Evolutionary conservation across 495 filamentous ascomycete genomes (phyloP).

Genomic region (Elaphomyces granulatus): DNA sequence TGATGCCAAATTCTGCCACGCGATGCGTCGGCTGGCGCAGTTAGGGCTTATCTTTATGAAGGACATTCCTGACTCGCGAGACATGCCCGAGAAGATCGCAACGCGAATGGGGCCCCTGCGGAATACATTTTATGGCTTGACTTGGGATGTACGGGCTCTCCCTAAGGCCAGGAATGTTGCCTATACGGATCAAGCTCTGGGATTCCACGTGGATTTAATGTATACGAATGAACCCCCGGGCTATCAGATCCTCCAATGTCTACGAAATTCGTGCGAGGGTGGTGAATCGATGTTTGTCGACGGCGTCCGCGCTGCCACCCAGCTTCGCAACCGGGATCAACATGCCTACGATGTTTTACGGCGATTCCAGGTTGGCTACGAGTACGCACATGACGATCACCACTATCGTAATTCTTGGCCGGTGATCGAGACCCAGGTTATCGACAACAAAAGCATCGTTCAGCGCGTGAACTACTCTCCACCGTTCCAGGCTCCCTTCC

Average conservation of each 20-base stretch:
- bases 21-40: constrained; percentile 36
- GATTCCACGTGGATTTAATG: constrained; percentile 84
- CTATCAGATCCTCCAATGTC: constrained; percentile 75
- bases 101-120: constrained; percentile 57
- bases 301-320: constrained; percentile 42
- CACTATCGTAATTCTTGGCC: constrained; percentile 40
- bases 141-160: constrained; percentile 74
- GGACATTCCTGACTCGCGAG: constrained; percentile 48
- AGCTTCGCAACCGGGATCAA: constrained; percentile 19
- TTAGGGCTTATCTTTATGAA: constrained; percentile 62
- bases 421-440: constrained; percentile 32
- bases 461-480: constrained; percentile 53
- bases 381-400: constrained; percentile 52
- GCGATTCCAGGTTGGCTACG: constrained; percentile 38
- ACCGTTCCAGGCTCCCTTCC: constrained; percentile 45
- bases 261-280: constrained; percentile 57
- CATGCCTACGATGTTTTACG: constrained; percentile 20
- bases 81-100: constrained; percentile 51
- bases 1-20: constrained; percentile 35
- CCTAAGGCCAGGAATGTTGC: constrained; percentile 77
- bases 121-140: constrained; percentile 75
- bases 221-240: constrained; percentile 70
- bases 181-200: constrained; percentile 66
- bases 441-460: constrained; percentile 6
- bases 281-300: constrained; percentile 78